Conservation (phyloP, 2,329 filamentous ascomycete genomes). For the Neopestalotiopsis rosae region DNA sequence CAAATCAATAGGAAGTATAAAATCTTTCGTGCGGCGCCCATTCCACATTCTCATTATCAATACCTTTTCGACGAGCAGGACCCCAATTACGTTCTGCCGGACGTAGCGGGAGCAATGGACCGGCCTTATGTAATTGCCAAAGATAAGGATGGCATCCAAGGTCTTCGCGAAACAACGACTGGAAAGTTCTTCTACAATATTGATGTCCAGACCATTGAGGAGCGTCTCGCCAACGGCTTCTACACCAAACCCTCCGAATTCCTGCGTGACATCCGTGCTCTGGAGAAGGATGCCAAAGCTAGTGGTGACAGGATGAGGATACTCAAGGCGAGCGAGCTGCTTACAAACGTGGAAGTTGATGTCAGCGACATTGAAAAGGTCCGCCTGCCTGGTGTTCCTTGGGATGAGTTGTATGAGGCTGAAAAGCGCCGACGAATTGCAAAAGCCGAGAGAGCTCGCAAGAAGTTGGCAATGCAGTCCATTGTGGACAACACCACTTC, state of each 20-base stretch:
- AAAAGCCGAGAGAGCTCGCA: conserved; percentile 64
- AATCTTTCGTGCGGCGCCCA: conserved; percentile 81
- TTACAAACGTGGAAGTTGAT: conserved; percentile 93
- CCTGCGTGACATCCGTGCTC: conserved; percentile 80
- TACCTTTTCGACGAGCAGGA: conserved; percentile 88
- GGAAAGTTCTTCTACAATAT: conserved; percentile 95
- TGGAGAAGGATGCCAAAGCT: conserved; percentile 84
- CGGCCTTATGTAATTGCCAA: conserved; percentile 81
- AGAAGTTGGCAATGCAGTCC: conserved; percentile 66
- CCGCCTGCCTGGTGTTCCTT: conserved; percentile 69
- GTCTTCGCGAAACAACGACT: conserved; percentile 75
- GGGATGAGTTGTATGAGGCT: conserved; percentile 79
- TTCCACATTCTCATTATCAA: conserved; percentile 74
- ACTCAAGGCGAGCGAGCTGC: conserved; percentile 87
- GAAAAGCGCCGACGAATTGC: conserved; percentile 70
- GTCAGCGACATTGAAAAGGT: conserved; percentile 73
- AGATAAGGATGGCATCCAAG: conserved; percentile 79
- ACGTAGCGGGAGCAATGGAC: conserved; percentile 59
- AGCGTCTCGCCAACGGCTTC: conserved; percentile 94
- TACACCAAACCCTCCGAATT: conserved; percentile 93
- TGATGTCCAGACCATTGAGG: conserved; percentile 86
- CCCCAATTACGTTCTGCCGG: conserved; percentile 69
- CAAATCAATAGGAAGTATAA: conserved; percentile 91
- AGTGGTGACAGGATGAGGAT: conserved; percentile 83
- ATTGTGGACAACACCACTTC: conserved; percentile 55